phyloP scores from a whole-genome alignment of 139 green algal species.

The Dunaliella primolecta region DNA sequence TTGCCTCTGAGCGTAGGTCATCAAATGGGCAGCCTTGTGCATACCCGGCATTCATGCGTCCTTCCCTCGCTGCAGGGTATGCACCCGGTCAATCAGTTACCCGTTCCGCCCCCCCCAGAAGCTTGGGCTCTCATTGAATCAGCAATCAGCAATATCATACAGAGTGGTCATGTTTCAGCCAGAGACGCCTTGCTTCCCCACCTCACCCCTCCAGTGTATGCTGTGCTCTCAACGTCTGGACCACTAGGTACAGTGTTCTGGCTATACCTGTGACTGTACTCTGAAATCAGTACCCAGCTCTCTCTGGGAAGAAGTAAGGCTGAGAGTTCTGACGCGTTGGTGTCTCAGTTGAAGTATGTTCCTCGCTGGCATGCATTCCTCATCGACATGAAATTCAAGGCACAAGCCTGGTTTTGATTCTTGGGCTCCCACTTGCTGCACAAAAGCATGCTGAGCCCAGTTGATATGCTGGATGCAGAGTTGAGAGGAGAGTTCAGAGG shows the following conservation, averaged over 20 bases:
- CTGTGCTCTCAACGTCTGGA: neutral
- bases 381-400: neutral
- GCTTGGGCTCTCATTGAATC: neutral
- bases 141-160: neutral
- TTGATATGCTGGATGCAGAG: too few species aligned
- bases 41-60: too few species aligned
- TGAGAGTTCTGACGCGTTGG: too few species aligned
- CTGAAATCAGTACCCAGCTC: neutral
- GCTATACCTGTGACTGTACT: neutral
- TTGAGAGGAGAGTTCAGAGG: too few species aligned
- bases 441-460: too few species aligned
- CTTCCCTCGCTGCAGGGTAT: neutral
- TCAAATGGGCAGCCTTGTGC: too few species aligned
- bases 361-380: too few species aligned
- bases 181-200: neutral
- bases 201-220: neutral
- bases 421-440: too few species aligned
- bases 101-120: neutral
- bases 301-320: neutral
- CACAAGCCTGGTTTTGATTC: neutral
- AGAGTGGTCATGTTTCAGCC: neutral
- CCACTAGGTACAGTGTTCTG: neutral
- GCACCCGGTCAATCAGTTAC: neutral
- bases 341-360: too few species aligned
- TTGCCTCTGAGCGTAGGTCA: too few species aligned